phyloP scores from a whole-genome alignment of 495 filamentous ascomycete species.

The Aspergillus sclerotiicarbonarius region DNA sequence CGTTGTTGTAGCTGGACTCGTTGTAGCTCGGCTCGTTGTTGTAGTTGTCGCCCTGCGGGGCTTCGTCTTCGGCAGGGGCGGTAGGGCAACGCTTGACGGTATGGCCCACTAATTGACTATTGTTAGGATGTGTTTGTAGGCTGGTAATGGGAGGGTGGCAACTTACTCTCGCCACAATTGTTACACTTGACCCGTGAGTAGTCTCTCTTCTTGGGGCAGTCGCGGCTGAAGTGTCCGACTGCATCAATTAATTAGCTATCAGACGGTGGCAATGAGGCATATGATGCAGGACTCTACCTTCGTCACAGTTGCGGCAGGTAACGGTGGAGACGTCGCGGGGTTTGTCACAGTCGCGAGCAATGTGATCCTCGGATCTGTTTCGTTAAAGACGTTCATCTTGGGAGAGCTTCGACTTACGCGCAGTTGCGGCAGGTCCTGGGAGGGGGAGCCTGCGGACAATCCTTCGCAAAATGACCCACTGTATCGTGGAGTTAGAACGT shows the following conservation, averaged over 20 bases:
- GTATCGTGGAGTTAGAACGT: background rate
- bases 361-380: constrained; percentile 49
- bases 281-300: constrained; percentile 31
- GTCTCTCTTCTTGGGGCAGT: constrained; percentile 76
- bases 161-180: constrained; percentile 68
- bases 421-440: constrained; percentile 63
- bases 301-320: constrained; percentile 70
- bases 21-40: background rate
- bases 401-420: constrained; percentile 36
- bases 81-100: constrained; percentile 58
- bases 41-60: constrained; percentile 4
- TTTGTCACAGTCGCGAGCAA: constrained; percentile 54
- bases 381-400: constrained; percentile 12
- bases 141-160: background rate
- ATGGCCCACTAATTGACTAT: constrained; percentile 59
- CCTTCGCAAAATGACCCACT: constrained; percentile 82
- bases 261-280: background rate
- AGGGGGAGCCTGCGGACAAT: constrained; percentile 64
- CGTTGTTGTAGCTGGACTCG: background rate
- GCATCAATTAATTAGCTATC: background rate
- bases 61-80: constrained; percentile 6
- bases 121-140: background rate
- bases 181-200: constrained; percentile 73
- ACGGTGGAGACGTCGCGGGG: constrained; percentile 48
- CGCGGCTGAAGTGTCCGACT: constrained; percentile 67